Evolutionary conservation across 805 yeast genomes (phyloP), one percentile per base, ranked within the genome.

Genomic region (Ogataea glucozyma): DNA sequence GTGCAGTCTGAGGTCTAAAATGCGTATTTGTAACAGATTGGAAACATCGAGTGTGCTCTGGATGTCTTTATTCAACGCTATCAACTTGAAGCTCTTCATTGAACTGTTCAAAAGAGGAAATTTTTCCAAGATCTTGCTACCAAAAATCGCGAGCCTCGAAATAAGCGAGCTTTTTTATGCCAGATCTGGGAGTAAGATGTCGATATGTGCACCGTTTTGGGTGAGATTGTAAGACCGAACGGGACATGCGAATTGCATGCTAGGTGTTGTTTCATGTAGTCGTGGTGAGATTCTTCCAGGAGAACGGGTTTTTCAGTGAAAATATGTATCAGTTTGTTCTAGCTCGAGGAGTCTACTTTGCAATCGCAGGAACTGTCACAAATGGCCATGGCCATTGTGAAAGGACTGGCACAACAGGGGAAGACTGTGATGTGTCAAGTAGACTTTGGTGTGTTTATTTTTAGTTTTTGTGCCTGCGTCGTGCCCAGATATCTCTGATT

Each of bases 91-190:
- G 26, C 26, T 27, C 18, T 9, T 20, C 31, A 49, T 49, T 47
- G 53, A 47, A 14, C 31, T 41, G 21, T 26, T 39, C 51, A 29
- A 40, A 49, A 37, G 11, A 26, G 53, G 53, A 41, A 44, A 47
- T 43, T 40, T 41, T 47, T 29, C 17, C n/a, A 19, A 21, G 6
- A 12, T 17, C 38, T n/a, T 41, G 40, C 39, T 40, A 45, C 40
- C 32, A 13, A 17, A 17, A 14, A 20, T 38, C 33, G 40, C 21
- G 31, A 29, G 5, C 16, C 19, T 18, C 3, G 17, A 11, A 13
- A 13, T 35, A 16, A 5, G 22, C 18, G 27, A 13, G 27, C 13
- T 33, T 8, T 23, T 27, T 8, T n/a, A 8, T n/a, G 31, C 16
- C 14, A 11, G 16, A n/a, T 13, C 19, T 22, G 24, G 24, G 24